Evolutionary conservation across 2,329 filamentous ascomycete species (phyloP), one percentile per base, ranked within the genome.

Genomic region (Nigrospora sphaerica): DNA sequence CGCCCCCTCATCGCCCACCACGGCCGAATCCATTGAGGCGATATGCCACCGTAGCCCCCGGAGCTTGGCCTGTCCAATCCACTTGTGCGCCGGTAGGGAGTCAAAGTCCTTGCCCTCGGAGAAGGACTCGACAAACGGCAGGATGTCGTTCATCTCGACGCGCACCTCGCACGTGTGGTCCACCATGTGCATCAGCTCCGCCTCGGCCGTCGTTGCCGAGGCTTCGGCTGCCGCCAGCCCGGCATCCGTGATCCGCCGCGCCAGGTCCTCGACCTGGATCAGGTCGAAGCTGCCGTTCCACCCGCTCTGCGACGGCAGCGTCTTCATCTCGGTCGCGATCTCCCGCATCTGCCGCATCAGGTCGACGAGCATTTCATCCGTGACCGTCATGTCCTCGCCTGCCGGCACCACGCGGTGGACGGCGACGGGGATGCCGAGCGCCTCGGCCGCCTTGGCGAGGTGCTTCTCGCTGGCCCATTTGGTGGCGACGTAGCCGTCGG

Each of bases 391-490:
- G 6, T 36, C 34, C 14, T 36, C 34, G 5, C 34, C 34, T 11
- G 34, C 34, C 5, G 34, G 34, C 14, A 36, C 34, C 14, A 36
- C 34, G 6, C 34, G 13, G 16, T 36, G 34, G 34, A 68, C 58
- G 3, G 36, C 48, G 1, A 64, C 53, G 0, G 54, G 54, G 11
- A 62, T 19, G 2, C 51, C 53, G 2, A 45, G 38, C 2, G 42
- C 33, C 9, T 39, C 23, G 16, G 37, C 42, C 1, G 54, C 51
- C 3, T 57, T 53, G 50, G 65, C 62, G 1, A 69, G 55, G 36
- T 59, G 52, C 0, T 44, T 31, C 50, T 70, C 67, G 42, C 54
- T 57, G 1, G 54, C 64, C 66, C 65, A 68, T 46, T 65, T 65
- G 0, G 57, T 49, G 0, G 63, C 54, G 3, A 54, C 44, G 41